A percentile compares a stretch with the other conserved stretches of the same genome.
Evolutionary conservation across 192 early-diverging fungal species (phyloP).

Genomic region (Linnemannia exigua): DNA sequence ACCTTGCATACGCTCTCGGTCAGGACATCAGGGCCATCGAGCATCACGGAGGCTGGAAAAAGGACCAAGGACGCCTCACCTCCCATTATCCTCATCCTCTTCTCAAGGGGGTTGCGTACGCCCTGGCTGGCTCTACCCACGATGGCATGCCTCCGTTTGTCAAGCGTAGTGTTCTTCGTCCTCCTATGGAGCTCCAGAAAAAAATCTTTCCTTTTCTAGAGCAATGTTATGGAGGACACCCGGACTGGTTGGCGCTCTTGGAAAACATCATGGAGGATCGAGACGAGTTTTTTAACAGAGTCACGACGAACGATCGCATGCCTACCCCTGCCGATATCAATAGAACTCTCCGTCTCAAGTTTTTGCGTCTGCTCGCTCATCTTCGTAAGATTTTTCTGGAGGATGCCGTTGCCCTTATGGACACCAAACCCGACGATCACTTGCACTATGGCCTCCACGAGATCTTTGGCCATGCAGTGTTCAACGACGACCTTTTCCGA

Average conservation of each 20-base stretch:
- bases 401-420: not conserved
- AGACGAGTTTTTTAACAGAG: not conserved
- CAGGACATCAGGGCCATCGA: not conserved
- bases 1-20: not conserved
- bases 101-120: not conserved
- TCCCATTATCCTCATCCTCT: constrained; percentile 5
- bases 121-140: not conserved
- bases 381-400: not conserved
- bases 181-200: not conserved
- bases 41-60: not conserved
- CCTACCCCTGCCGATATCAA: not conserved
- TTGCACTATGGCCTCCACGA: not conserved
- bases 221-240: not conserved
- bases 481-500: not conserved
- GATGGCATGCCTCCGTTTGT: not conserved
- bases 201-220: not conserved
- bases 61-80: not conserved
- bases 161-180: not conserved
- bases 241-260: not conserved
- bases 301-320: not conserved
- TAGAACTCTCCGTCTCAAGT: not conserved
- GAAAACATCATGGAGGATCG: constrained; percentile 11
- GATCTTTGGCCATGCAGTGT: not conserved
- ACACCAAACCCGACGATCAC: not conserved
- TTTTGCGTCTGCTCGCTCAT: not conserved